Percentiles rank a stretch among this genome's conserved stretches.
Evolutionary conservation across 768 basidiomycete genomes (phyloP).

Genomic region (Polyporus arcularius): DNA sequence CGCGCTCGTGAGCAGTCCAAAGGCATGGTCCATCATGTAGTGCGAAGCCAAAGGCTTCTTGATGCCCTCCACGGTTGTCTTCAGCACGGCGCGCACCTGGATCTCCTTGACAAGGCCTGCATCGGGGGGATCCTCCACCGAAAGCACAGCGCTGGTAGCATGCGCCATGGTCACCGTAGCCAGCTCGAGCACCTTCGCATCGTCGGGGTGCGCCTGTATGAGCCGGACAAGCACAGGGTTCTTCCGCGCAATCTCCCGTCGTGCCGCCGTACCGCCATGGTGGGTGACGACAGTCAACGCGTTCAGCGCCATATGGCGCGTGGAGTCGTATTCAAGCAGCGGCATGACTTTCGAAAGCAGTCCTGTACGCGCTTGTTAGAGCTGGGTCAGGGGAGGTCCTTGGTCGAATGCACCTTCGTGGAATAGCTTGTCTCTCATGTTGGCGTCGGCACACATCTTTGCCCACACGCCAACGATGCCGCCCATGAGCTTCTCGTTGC

Average conservation of each 20-base stretch:
- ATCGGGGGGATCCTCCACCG: constrained; percentile 39
- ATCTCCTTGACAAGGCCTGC: constrained; percentile 41
- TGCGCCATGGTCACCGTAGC: constrained; percentile 55
- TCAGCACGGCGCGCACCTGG: constrained; percentile 40
- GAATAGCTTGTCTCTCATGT: constrained; percentile 61
- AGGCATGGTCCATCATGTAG: constrained; percentile 52
- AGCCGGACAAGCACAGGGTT: constrained; percentile 45
- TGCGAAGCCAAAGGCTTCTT: constrained; percentile 44
- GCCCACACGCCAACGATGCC: constrained; percentile 64
- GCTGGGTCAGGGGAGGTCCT: not conserved
- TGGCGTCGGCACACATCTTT: constrained; percentile 61
- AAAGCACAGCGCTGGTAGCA: constrained; percentile 37
- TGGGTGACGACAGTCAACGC: constrained; percentile 61
- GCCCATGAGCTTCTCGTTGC: constrained; percentile 51
- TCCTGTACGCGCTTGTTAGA: constrained; percentile 35
- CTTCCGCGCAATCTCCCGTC: constrained; percentile 51
- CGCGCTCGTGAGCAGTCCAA: constrained; percentile 46
- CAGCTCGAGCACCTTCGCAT: constrained; percentile 51
- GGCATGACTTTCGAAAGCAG: constrained; percentile 59
- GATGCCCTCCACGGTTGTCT: constrained; percentile 42
- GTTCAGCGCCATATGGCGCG: constrained; percentile 54
- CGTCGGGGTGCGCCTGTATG: constrained; percentile 51
- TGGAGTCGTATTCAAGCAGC: constrained; percentile 47
- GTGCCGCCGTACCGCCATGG: constrained; percentile 54
- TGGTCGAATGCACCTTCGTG: constrained; percentile 44